These are phyloP conservation scores for Mycena venus DNA, from an alignment of 768 basidiomycete species.

Conservation along the genomic window DNA sequence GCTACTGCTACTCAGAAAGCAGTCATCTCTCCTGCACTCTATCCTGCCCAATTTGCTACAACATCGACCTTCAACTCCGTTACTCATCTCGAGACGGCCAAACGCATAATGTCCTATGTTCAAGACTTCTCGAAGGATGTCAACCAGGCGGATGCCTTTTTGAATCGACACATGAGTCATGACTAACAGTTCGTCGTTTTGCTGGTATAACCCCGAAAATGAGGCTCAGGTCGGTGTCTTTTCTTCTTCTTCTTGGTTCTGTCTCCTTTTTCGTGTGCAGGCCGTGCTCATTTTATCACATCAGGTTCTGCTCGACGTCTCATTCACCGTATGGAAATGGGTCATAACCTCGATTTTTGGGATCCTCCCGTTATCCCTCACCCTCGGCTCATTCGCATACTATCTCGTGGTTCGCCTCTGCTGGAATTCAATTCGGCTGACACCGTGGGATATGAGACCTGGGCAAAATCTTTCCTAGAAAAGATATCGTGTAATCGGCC, in stretches of 20 bases:
- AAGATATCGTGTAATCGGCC: too few species aligned
- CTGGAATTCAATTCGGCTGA: background rate
- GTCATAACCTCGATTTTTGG: conserved; percentile 34
- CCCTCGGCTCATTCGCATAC: conserved; percentile 8
- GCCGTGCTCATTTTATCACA: background rate
- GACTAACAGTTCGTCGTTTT: conserved; percentile 23
- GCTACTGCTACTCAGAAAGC: conserved; percentile 29
- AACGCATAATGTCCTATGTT: conserved; percentile 18
- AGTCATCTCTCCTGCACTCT: conserved; percentile 28
- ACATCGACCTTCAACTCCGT: conserved; percentile 26
- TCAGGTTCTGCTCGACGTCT: conserved; percentile 22
- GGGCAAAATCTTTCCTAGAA: too few species aligned
- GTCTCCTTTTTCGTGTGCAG: background rate
- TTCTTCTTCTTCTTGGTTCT: background rate
- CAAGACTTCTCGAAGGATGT: conserved; percentile 32
- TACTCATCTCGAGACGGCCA: background rate
- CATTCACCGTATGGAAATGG: conserved; percentile 36
- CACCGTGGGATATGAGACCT: background rate
- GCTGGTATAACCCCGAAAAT: conserved; percentile 31
- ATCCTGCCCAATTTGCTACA: conserved; percentile 30
- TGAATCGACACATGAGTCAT: conserved; percentile 7
- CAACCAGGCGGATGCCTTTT: conserved; percentile 23
- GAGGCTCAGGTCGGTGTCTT: conserved; percentile 16
- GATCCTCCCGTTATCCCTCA: conserved; percentile 24
- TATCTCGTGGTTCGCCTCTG: background rate